Evolutionary conservation across 495 filamentous ascomycete species (phyloP), one percentile per base, ranked within the genome.

Genomic region (Neurospora sublineolata): DNA sequence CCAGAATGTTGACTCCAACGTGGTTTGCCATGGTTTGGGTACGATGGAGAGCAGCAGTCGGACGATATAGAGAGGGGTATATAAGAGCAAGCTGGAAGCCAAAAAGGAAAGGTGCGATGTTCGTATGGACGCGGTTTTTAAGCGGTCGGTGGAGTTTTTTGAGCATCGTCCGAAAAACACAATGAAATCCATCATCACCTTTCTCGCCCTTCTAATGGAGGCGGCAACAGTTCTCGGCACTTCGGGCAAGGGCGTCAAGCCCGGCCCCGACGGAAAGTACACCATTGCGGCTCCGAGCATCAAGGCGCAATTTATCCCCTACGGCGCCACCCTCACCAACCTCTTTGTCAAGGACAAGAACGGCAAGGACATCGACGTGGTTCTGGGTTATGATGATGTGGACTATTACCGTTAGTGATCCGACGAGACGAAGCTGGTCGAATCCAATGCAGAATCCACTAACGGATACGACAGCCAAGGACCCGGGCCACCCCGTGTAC

Each of bases 291-390:
- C 86, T n/a, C 72, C 77, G 27, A 83, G 82, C 10, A 86, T 87
- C 78, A 83, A 79, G 74, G 86, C 86, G n/a, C 82, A 86, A 83
- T 88, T 88, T 76, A 86, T 87, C 70, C 80, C 85, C 20, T 87
- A 86, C 76, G 85, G 84, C 58, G 86, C 86, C 41, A 80, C 82
- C 30, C 81, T 88, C 75, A 87, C 86, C 67, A 88, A 88, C 71
- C 82, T 88, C 44, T 86, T 84, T 70, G 85, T 88, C 52, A 82
- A 84, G 73, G 86, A 87, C 74, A 87, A 85, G 77, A 81, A 86
- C 71, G 86, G 86, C 70, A 76, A 84, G 37, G 83, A 87, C 60
- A 78, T 85, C 41, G 86, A 87, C 68, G 81, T 87, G 18, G 83
- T 87, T 16, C 78, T 87, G 18, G 86, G 86, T 30, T 85, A 86